A percentile compares a stretch with the other conserved stretches of the same genome.
Evolutionary conservation across 345 rosid species (phyloP).

Genomic region (Citrus cavaleriei): DNA sequence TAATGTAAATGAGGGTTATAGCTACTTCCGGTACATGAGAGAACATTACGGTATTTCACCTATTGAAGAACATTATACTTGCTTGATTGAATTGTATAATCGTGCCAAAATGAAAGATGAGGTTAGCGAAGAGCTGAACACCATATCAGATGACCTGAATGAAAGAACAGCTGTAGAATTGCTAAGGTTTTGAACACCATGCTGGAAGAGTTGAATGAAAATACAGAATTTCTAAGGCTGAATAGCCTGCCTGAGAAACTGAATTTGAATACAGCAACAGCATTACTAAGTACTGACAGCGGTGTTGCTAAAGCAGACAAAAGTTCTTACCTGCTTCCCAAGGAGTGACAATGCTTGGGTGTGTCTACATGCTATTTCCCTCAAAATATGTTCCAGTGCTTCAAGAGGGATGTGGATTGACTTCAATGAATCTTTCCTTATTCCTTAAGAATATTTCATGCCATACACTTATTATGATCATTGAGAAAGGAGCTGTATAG

Average conservation of each 20-base stretch:
- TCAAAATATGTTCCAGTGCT: constrained; percentile 21
- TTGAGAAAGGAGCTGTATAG: background rate
- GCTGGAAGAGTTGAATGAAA: constrained; percentile 18
- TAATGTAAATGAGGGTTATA: constrained; percentile 41
- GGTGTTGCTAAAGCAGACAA: constrained; percentile 5
- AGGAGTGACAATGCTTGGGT: background rate
- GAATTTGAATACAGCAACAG: constrained; percentile 13
- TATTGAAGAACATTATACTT: constrained; percentile 48
- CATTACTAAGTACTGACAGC: constrained; percentile 3
- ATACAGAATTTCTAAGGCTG: constrained; percentile 10
- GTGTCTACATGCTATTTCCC: background rate
- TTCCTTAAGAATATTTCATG: background rate
- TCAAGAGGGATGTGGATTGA: constrained; percentile 41
- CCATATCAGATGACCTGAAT: constrained; percentile 19
- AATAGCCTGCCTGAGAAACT: constrained; percentile 16
- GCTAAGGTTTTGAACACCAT: constrained; percentile 12
- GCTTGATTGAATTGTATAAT: constrained; percentile 60
- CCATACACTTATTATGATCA: background rate
- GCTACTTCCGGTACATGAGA: constrained; percentile 46
- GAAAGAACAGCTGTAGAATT: constrained; percentile 13
- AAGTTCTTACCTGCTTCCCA: constrained; percentile 8
- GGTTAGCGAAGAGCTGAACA: constrained; percentile 14
- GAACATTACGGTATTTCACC: constrained; percentile 46
- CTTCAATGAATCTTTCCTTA: constrained; percentile 3
- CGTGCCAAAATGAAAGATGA: constrained; percentile 29